These are phyloP conservation scores for Fusarium pilosicola DNA, from an alignment of 2,329 filamentous ascomycete genomes.

Conservation along the genomic window DNA sequence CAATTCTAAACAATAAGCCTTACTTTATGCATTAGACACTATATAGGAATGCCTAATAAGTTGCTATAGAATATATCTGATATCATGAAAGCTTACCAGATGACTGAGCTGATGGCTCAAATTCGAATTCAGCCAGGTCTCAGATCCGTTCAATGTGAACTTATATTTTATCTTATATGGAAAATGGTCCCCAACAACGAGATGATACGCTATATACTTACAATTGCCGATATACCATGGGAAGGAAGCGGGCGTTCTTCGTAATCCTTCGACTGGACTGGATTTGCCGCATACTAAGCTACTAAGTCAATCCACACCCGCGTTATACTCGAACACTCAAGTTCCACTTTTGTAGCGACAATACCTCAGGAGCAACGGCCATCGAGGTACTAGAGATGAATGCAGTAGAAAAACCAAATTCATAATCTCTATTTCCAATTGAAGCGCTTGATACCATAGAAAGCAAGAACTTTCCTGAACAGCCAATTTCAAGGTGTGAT, in stretches of 20 bases:
- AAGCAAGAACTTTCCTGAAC: neutral
- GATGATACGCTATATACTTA: fast-evolving
- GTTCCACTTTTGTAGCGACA: neutral
- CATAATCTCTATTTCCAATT: fast-evolving
- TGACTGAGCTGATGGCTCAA: neutral
- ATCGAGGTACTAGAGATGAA: fast-evolving
- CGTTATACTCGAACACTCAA: neutral
- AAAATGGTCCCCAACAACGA: fast-evolving
- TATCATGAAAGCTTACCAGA: neutral
- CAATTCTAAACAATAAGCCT: too few relatives aligned
- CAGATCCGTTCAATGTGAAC: neutral
- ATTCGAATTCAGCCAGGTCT: neutral
- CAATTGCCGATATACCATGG: neutral
- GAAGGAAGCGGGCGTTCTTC: neutral
- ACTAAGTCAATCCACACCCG: neutral
- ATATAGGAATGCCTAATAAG: fast-evolving
- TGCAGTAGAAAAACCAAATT: fast-evolving
- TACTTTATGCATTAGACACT: fast-evolving
- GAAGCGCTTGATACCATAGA: neutral
- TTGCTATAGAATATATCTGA: neutral
- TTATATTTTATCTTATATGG: neutral
- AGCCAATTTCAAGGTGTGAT: neutral
- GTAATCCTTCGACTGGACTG: neutral
- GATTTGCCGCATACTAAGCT: neutral
- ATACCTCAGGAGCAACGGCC: neutral